Base-by-base conservation (phyloP, 768 basidiomycete genomes). In the Naganishia antarctica region DNA sequence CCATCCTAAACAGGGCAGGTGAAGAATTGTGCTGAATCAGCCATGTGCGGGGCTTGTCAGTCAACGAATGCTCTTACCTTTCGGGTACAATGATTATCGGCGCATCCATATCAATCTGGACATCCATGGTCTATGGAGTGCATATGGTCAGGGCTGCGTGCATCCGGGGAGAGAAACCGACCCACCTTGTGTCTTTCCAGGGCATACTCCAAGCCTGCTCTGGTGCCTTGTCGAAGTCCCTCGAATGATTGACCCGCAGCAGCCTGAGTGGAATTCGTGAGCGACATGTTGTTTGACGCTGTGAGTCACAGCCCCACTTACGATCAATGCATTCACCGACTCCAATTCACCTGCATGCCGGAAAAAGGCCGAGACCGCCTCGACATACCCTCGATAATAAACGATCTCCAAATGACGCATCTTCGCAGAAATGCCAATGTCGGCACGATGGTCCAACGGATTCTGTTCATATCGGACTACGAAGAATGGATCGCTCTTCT, bases 401-500 rank as follows among this genome's bases (percentile, higher is more conserved):
- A 99, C 89, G 68, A 99, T 87, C 78, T 98, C 94, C 86, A 94
- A 88, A 71, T 94, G 88, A 12, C 90, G 85, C 89, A 97, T 88
- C 63, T 86, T 86, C 49, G 93, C 84, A 13, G 88, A 89, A 60
- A 99, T 80, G 0, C 88, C 90, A 70, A 83, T 94, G 74, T 98
- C 94, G 26, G 96, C 91, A 46, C 90, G 85, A 59, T 87, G 86
- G 74, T 96, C 91, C 43, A 97, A 80, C 9, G 94, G 96, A 68
- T 89, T 91, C 64, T 86, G 86, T 79, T 98, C 96, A 69, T 92
- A 88, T 73, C 89, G 90, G 71, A 93, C 80, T 70, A 84, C 89
- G 78, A 99, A 91, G 81, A 99, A 97, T 3, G 80, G 80, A 29
- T 57, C 53, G 23, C 15, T 40, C 51, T 81, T 74, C 21, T 68